A percentile compares a stretch with the other conserved stretches of the same genome.
phyloP scores from a whole-genome alignment of 2,329 filamentous ascomycete species.

The Cladosporium sp. region DNA sequence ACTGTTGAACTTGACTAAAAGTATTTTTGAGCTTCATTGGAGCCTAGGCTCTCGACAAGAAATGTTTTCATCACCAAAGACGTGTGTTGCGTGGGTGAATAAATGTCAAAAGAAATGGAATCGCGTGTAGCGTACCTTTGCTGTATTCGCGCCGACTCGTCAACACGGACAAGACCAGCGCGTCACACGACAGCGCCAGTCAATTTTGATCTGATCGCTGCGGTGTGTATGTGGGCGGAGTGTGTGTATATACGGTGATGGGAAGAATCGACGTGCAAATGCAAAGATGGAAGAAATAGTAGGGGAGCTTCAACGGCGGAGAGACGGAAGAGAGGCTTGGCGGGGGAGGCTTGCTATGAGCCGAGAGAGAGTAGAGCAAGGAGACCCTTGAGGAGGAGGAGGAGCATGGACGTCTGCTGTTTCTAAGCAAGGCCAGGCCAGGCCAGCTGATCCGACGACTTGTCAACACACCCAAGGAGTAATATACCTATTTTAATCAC shows the following conservation, averaged over 20 bases:
- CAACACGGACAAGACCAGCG: neutral
- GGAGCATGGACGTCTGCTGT: neutral
- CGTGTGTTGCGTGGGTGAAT: neutral
- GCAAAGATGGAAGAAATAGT: conserved; percentile 3
- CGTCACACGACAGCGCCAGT: neutral
- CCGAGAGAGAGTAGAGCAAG: neutral
- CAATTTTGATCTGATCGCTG: neutral
- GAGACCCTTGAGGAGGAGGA: neutral
- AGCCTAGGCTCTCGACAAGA: conserved; percentile 39
- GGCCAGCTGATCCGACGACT: neutral
- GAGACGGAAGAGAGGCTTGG: conserved; percentile 15
- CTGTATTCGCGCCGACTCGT: neutral
- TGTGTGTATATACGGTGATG: neutral
- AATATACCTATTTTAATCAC: neutral
- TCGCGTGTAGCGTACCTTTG: conserved; percentile 13
- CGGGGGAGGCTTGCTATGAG: too few relatives aligned
- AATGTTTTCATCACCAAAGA: conserved; percentile 37
- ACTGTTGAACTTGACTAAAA: conserved; percentile 57
- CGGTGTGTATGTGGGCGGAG: neutral
- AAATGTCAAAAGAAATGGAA: neutral
- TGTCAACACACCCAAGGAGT: conserved; percentile 5
- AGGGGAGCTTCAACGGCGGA: neutral
- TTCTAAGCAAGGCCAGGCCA: conserved; percentile 2
- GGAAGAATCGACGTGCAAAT: neutral
- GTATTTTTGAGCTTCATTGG: conserved; percentile 39